These are phyloP conservation scores for Akebia trifoliata DNA, from an alignment of 164 flowering plant genomes.

Conservation along the genomic window DNA sequence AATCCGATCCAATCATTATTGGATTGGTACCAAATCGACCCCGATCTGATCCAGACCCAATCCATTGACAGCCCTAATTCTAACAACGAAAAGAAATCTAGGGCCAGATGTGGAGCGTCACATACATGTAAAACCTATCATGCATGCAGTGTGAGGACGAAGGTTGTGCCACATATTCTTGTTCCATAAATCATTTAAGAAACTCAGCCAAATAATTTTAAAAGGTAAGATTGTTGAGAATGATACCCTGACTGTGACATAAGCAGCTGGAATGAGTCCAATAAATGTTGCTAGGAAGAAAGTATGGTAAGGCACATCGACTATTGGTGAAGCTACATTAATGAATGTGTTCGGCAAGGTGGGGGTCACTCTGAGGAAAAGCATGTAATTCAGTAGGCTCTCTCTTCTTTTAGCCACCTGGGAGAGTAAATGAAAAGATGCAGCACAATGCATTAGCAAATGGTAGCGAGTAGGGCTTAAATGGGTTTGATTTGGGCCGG, in stretches of 20 bases:
- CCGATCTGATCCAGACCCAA: no score
- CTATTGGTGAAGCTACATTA: conserved; percentile 93
- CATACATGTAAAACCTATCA: not conserved
- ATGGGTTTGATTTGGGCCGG: no score
- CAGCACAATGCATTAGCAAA: not conserved
- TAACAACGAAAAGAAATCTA: no score
- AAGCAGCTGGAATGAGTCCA: conserved; percentile 95
- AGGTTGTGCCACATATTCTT: not conserved
- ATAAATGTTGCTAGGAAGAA: conserved; percentile 80
- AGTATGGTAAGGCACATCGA: conserved; percentile 82
- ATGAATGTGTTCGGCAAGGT: conserved; percentile 94
- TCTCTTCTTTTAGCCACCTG: conserved; percentile 84
- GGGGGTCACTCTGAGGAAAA: conserved; percentile 90
- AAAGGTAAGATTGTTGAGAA: not conserved
- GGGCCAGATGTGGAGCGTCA: no score
- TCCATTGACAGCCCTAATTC: no score
- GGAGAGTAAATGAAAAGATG: conserved; percentile 3
- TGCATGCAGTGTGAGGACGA: not conserved
- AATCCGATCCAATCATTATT: no score
- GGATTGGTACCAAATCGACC: no score
- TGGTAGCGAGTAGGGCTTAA: not conserved
- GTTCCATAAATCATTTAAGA: not conserved
- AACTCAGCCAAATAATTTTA: not conserved
- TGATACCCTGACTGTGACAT: conserved; percentile 84
- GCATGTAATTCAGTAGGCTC: conserved; percentile 84